Evolutionary conservation across 768 basidiomycete species (phyloP).

Genomic region (Suillus plorans): DNA sequence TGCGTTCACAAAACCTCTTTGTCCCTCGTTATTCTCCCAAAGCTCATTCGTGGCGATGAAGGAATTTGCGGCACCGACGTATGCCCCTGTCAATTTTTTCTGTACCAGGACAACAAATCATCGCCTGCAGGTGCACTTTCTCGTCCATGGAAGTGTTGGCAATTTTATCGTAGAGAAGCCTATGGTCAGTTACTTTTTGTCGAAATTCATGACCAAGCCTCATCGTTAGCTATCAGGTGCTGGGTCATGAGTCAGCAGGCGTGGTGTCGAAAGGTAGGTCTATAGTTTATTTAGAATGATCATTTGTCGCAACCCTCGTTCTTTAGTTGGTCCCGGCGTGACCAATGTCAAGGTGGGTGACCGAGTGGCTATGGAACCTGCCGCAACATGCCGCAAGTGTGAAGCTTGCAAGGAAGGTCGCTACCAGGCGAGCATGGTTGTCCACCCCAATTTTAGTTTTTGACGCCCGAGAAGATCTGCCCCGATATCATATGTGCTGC

Average conservation of each 20-base stretch:
- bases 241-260: constrained; percentile 93
- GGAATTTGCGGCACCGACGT: constrained; percentile 94
- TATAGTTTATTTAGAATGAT: not conserved
- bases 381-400: constrained; percentile 81
- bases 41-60: constrained; percentile 28
- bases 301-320: constrained; percentile 1
- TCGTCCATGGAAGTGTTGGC: constrained; percentile 75
- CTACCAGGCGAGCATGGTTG: constrained; percentile 60
- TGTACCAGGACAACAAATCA: constrained; percentile 11
- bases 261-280: constrained; percentile 62
- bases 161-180: constrained; percentile 79
- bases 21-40: constrained; percentile 1
- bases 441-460: not conserved
- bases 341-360: constrained; percentile 79
- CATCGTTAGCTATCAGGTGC: constrained; percentile 51
- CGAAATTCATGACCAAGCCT: constrained; percentile 1
- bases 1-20: constrained; percentile 28
- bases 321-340: constrained; percentile 71
- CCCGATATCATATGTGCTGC: constrained; percentile 89
- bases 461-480: constrained; percentile 58
- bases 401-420: constrained; percentile 81
- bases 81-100: constrained; percentile 30
- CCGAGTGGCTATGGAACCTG: constrained; percentile 90
- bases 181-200: constrained; percentile 59
- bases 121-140: constrained; percentile 64